These are phyloP conservation scores for Neospermospora avenae DNA, from an alignment of 2,329 filamentous ascomycete genomes.

Conservation along the genomic window DNA sequence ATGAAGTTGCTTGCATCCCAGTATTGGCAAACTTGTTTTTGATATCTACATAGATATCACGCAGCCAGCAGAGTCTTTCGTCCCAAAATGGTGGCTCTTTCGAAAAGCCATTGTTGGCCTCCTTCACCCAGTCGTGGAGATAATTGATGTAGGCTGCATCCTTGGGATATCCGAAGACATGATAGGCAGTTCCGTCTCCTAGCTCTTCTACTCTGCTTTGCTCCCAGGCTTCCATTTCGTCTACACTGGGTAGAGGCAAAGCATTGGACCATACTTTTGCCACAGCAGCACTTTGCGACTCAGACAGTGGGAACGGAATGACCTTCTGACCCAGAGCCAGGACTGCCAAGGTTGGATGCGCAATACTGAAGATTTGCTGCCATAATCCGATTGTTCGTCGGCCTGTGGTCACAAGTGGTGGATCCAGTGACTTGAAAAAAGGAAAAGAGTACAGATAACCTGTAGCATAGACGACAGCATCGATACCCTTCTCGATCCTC, in stretches of 20 bases:
- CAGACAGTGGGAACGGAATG: constrained; percentile 82
- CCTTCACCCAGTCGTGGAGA: constrained; percentile 61
- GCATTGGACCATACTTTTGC: constrained; percentile 74
- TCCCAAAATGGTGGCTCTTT: constrained; percentile 72
- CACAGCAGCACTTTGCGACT: constrained; percentile 75
- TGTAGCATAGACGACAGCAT: constrained; percentile 81
- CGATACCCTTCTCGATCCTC: constrained; percentile 61
- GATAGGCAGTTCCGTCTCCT: constrained; percentile 45
- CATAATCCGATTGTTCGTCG: constrained; percentile 69
- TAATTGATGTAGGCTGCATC: constrained; percentile 71
- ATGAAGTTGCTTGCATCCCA: constrained; percentile 60
- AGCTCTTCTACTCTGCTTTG: constrained; percentile 36
- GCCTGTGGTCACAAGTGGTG: constrained; percentile 64
- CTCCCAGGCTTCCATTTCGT: constrained; percentile 71
- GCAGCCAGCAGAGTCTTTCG: constrained; percentile 67
- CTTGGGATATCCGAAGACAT: constrained; percentile 50
- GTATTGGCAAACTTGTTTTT: constrained; percentile 67
- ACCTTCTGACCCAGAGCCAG: constrained; percentile 73
- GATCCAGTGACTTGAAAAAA: constrained; percentile 53
- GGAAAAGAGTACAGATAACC: constrained; percentile 86
- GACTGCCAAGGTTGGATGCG: constrained; percentile 76
- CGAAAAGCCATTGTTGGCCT: constrained; percentile 44
- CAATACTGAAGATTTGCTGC: constrained; percentile 73
- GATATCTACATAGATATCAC: constrained; percentile 64
- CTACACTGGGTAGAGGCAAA: constrained; percentile 57